phyloP scores from a whole-genome alignment of 257 asterid genomes.

The Capsicum pubescens region DNA sequence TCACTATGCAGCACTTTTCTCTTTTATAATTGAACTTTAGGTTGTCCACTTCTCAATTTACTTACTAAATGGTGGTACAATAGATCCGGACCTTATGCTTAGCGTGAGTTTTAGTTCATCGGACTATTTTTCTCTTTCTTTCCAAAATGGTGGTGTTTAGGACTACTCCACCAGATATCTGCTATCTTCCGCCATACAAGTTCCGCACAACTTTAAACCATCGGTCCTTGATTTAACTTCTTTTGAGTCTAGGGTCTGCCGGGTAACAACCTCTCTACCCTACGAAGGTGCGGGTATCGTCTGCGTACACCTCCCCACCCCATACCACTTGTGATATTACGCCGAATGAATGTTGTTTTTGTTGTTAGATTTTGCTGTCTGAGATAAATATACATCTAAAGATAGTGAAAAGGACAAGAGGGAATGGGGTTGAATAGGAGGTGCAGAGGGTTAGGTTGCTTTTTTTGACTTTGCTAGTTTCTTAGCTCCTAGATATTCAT shows the following conservation, averaged over 20 bases:
- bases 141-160: not conserved
- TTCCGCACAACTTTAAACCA: not conserved
- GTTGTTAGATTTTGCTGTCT: not conserved
- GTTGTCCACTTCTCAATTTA: not conserved
- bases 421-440: not conserved
- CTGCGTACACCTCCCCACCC: not conserved
- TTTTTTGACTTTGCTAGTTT: conserved; percentile 23
- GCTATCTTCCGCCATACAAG: not conserved
- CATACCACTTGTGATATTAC: not conserved
- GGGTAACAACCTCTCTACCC: not conserved
- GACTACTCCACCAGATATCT: not conserved
- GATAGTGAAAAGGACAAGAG: not conserved
- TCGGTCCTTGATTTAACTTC: not conserved
- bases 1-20: not conserved
- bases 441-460: conserved; percentile 3
- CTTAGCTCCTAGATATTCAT: conserved; percentile 28
- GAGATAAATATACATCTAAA: not conserved
- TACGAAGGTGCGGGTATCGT: not conserved
- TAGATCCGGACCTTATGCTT: too few species aligned
- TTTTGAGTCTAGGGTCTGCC: not conserved
- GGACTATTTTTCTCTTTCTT: not conserved
- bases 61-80: not conserved
- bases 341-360: not conserved
- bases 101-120: too few species aligned
- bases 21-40: not conserved